These are phyloP conservation scores for Microthlaspi erraticum DNA, from an alignment of 345 rosid species.

Conservation along the genomic window DNA sequence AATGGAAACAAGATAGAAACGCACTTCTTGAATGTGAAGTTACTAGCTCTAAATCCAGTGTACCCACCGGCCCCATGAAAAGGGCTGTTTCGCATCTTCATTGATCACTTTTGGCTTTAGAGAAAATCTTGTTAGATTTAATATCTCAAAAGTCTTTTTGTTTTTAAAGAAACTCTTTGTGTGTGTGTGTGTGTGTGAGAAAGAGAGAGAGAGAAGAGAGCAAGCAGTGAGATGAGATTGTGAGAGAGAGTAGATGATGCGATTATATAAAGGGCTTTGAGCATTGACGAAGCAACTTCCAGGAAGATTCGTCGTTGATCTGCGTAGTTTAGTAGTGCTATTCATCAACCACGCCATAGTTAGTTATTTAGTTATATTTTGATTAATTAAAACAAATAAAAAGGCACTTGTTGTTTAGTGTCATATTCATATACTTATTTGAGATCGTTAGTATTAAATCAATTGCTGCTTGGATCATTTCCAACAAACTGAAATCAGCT, in stretches of 20 bases:
- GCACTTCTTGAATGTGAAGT: constrained; percentile 48
- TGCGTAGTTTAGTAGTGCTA: constrained; percentile 11
- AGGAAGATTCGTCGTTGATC: constrained; percentile 35
- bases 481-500: constrained; percentile 5
- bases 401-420: constrained; percentile 25
- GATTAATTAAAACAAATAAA: background rate
- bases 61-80: constrained; percentile 40
- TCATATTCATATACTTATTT: constrained; percentile 8
- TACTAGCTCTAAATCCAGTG: constrained; percentile 41
- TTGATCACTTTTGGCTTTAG: constrained; percentile 25
- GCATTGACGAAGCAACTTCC: constrained; percentile 26
- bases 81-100: constrained; percentile 45
- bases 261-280: background rate
- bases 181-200: background rate
- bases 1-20: constrained; percentile 20
- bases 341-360: constrained; percentile 29
- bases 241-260: background rate
- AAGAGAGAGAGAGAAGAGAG: constrained; percentile 5
- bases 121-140: background rate
- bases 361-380: background rate
- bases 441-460: background rate
- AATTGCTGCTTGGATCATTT: constrained; percentile 17
- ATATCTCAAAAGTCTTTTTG: background rate
- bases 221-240: background rate
- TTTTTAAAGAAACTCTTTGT: background rate